Conservation (phyloP, 768 basidiomycete genomes). For the Hygrophoropsis aurantiaca region DNA sequence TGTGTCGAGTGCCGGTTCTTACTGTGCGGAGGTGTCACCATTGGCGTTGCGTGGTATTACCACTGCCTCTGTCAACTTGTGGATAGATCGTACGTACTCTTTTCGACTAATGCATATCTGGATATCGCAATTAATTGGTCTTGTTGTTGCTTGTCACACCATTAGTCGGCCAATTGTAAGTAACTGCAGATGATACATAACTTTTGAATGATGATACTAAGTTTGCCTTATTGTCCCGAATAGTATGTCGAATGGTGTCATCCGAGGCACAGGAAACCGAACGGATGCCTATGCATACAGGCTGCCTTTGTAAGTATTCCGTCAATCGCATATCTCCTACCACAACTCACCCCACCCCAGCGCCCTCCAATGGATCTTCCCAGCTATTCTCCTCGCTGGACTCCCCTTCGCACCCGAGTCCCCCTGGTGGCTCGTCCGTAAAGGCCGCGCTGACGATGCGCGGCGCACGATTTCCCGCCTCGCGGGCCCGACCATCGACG, state of each 20-base stretch:
- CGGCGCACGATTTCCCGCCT: slow-evolving; percentile 16
- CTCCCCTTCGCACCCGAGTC: slow-evolving; percentile 31
- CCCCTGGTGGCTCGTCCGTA: slow-evolving; percentile 35
- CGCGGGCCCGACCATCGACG: slow-evolving; percentile 21
- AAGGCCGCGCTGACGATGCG: slow-evolving; percentile 25
- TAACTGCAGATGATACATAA: too few relatives aligned
- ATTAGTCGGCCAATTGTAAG: slow-evolving; percentile 24
- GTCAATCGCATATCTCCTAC: too few relatives aligned
- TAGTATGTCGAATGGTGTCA: slow-evolving; percentile 24
- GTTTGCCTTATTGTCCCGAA: neutral
- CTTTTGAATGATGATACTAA: too few relatives aligned
- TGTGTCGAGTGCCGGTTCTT: slow-evolving; percentile 21
- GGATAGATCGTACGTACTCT: slow-evolving; percentile 19
- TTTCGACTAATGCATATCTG: too few relatives aligned
- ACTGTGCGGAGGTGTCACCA: slow-evolving; percentile 28
- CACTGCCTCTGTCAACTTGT: slow-evolving; percentile 23
- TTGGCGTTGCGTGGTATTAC: slow-evolving; percentile 24
- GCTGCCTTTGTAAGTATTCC: slow-evolving; percentile 21
- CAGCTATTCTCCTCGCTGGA: slow-evolving; percentile 27
- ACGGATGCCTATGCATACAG: slow-evolving; percentile 22
- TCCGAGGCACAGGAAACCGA: slow-evolving; percentile 21
- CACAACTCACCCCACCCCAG: too few relatives aligned
- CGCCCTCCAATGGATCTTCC: slow-evolving; percentile 34
- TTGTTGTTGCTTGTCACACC: too few relatives aligned
- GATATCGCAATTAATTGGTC: too few relatives aligned